Conservation (phyloP, 768 basidiomycete species). For the Kwoniella bestiolae region DNA sequence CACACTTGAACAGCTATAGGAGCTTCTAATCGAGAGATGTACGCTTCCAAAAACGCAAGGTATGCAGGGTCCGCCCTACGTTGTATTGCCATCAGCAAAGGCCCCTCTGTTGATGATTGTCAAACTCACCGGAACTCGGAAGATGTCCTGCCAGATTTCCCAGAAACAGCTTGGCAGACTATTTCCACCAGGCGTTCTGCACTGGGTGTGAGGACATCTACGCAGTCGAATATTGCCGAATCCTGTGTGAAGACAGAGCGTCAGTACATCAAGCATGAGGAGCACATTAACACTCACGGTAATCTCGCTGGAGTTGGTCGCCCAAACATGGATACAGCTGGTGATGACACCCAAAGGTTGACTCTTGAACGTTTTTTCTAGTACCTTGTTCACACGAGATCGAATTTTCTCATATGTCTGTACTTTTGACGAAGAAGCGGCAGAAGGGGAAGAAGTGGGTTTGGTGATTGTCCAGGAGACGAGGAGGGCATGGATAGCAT, state of each 20-base stretch:
- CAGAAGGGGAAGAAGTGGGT: conserved; percentile 30
- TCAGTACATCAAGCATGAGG: neutral
- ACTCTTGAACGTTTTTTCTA: conserved; percentile 83
- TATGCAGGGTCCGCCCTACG: conserved; percentile 31
- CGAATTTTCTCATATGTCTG: conserved; percentile 71
- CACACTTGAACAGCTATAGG: conserved; percentile 93
- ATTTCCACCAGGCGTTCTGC: conserved; percentile 86
- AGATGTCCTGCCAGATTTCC: conserved; percentile 16
- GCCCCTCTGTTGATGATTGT: neutral
- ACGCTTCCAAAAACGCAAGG: conserved; percentile 78
- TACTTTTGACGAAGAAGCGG: conserved; percentile 11
- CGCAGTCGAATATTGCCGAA: conserved; percentile 67
- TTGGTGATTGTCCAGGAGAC: conserved; percentile 66
- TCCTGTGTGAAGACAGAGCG: conserved; percentile 24
- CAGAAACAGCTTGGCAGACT: conserved; percentile 70
- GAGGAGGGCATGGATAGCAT: conserved; percentile 78
- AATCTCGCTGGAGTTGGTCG: conserved; percentile 60
- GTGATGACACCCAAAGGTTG: conserved; percentile 82
- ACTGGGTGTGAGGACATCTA: conserved; percentile 80
- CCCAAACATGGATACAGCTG: conserved; percentile 80
- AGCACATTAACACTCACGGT: conserved; percentile 14
- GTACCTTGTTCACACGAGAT: conserved; percentile 71
- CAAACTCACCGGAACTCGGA: conserved; percentile 11
- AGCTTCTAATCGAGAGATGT: conserved; percentile 79
- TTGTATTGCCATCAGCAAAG: no score